Evolutionary conservation across 169 alveolate genomes (phyloP), one percentile per base, ranked within the genome.

Genomic region (Theileria annulata): DNA sequence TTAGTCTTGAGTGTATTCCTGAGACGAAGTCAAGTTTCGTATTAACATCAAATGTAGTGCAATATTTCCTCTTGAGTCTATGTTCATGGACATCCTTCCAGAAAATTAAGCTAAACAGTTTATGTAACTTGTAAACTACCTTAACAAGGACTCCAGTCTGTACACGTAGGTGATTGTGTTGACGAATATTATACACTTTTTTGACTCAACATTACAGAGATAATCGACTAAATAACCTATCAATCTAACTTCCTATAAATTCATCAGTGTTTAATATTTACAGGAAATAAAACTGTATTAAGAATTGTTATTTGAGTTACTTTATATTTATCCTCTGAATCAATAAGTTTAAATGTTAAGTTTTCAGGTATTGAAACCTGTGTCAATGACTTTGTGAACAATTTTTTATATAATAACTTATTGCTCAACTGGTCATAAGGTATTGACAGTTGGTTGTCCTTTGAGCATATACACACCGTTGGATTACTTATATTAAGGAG

Each of bases 41-140:
- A 42, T 74, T 75, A 21, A 30, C 68, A 30, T 76, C 59, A 70
- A 75, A 47, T 8, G 88, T 82, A 74, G 76, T 54, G 80, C 86
- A 82, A 56, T 82, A 77, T 37, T 71, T 31, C 70, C 76, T 82
- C 25, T 76, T 69, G 51, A 82, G 66, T 13, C 86, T 64, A 37
- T 47, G 68, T 37, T 82, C 88, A 33, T 82, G 88, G 70, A 72
- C 37, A 75, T 82, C 88, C 75, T 73, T 74, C 88, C 88, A 82
- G 30, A 82, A 71, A 0, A 82, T 82, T 13, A 82, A 28, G 47
- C 88, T 82, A 66, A 31, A 42, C 6, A 31, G 0, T 15, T 13
- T 19, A 0, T 42, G 21, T 28, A 10, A 12, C 0, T 6, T n/a
- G 21, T 35, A 1, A 71, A 21, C 1, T 30, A 82, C 85, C 88